Percentiles rank a stretch among this genome's conserved stretches.
Conservation (phyloP, 2,329 filamentous ascomycete species). For the Thermomyces lanuginosus region DNA sequence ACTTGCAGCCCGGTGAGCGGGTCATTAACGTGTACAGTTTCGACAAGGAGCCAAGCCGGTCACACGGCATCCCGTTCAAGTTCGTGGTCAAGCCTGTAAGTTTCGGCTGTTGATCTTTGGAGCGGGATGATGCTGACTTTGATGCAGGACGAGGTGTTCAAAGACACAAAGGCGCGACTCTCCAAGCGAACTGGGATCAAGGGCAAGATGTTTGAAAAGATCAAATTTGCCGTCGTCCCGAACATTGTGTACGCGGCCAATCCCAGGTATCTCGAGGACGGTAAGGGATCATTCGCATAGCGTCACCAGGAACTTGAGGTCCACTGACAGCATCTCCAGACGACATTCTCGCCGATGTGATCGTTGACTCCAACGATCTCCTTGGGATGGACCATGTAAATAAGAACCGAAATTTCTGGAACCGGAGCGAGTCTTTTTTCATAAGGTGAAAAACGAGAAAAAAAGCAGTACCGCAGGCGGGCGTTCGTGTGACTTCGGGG, state of each 20-base stretch:
- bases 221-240: conserved; percentile 78
- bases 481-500: too few relatives aligned
- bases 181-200: conserved; percentile 88
- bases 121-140: conserved; percentile 1
- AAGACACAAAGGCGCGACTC: conserved; percentile 83
- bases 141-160: conserved; percentile 61
- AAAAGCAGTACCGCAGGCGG: too few relatives aligned
- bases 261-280: conserved; percentile 71
- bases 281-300: conserved; percentile 36
- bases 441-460: conserved; percentile 34
- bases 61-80: conserved; percentile 80
- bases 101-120: conserved; percentile 8
- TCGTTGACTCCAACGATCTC: conserved; percentile 66
- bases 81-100: conserved; percentile 69
- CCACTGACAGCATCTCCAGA: conserved; percentile 14
- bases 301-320: not conserved
- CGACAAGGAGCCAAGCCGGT: conserved; percentile 69
- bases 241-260: conserved; percentile 56
- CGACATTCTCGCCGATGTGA: conserved; percentile 34
- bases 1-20: conserved; percentile 47
- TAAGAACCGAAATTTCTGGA: conserved; percentile 43
- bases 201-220: conserved; percentile 96
- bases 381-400: conserved; percentile 52
- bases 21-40: conserved; percentile 79
- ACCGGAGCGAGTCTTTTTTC: conserved; percentile 46